A percentile compares a stretch with the other conserved stretches of the same genome.
Conservation (phyloP, 179 eudicot species). For the Heliamphora pulchella region DNA sequence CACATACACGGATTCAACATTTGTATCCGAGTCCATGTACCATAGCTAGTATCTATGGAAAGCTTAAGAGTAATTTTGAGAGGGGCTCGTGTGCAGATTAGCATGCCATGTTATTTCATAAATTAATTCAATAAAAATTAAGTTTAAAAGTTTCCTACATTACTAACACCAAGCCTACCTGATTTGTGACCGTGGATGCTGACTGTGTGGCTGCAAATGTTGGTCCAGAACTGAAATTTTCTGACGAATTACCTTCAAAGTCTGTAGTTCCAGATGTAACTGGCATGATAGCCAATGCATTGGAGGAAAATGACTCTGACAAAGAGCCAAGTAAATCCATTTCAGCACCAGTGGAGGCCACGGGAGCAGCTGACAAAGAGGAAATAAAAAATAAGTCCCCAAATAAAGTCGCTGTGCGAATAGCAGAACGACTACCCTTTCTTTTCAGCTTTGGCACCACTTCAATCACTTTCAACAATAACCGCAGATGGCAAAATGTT, state of each 20-base stretch:
- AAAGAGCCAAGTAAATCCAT: conserved; percentile 78
- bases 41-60: too few species aligned
- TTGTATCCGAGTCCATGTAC: too few species aligned
- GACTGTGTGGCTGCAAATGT: conserved; percentile 39
- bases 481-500: background rate
- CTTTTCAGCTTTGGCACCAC: background rate
- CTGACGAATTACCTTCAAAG: conserved; percentile 31
- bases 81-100: background rate
- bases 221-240: conserved; percentile 28
- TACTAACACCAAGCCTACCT: conserved; percentile 37
- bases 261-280: conserved; percentile 32
- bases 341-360: conserved; percentile 45
- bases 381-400: conserved; percentile 13
- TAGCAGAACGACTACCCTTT: background rate
- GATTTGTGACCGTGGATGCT: conserved; percentile 30
- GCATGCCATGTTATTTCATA: background rate
- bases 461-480: background rate
- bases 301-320: conserved; percentile 56
- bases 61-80: too few species aligned
- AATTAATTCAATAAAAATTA: background rate
- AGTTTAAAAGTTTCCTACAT: background rate
- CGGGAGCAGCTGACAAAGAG: conserved; percentile 40
- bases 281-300: conserved; percentile 57
- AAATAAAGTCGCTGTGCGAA: background rate
- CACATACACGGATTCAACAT: too few species aligned